Percentiles rank a stretch among this genome's conserved stretches.
These are phyloP conservation scores for Penicillium cosmopolitanum DNA, from an alignment of 495 filamentous ascomycete species.

Conservation along the genomic window DNA sequence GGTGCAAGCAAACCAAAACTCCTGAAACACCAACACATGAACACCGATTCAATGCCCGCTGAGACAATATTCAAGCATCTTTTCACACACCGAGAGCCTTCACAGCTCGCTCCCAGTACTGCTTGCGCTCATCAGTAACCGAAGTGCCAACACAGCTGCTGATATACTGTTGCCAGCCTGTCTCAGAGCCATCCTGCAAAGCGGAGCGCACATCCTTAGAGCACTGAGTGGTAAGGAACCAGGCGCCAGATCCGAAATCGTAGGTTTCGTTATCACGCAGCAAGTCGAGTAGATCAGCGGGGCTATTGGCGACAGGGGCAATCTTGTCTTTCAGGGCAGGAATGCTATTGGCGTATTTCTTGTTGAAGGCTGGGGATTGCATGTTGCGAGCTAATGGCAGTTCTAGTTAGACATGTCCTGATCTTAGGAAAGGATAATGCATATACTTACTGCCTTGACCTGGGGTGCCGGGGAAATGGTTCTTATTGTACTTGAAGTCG, in stretches of 20 bases:
- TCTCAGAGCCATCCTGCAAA: conserved; percentile 55
- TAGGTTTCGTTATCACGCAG: conserved; percentile 59
- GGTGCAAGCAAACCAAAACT: background rate
- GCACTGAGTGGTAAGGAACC: conserved; percentile 76
- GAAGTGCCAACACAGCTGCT: conserved; percentile 62
- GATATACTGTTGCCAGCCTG: conserved; percentile 66
- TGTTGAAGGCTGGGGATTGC: conserved; percentile 65
- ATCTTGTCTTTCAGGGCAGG: conserved; percentile 48
- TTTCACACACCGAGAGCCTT: conserved; percentile 36
- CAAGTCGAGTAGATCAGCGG: conserved; percentile 58
- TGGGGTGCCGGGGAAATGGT: conserved; percentile 59
- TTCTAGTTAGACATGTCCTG: too few species aligned
- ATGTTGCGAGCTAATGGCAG: conserved; percentile 63
- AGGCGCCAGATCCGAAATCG: conserved; percentile 74
- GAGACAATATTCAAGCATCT: background rate
- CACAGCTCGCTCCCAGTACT: conserved; percentile 57
- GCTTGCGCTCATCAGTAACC: conserved; percentile 50
- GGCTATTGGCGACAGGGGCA: conserved; percentile 34
- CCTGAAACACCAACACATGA: background rate
- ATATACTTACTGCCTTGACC: conserved; percentile 70
- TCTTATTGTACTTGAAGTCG: conserved; percentile 70
- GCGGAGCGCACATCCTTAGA: conserved; percentile 38
- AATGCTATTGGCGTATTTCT: conserved; percentile 64
- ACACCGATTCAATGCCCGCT: background rate
- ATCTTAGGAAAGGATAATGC: too few species aligned